These are phyloP conservation scores for Halophytophthora batemanensis DNA, from an alignment of 352 stramenopile species.

Conservation along the genomic window DNA sequence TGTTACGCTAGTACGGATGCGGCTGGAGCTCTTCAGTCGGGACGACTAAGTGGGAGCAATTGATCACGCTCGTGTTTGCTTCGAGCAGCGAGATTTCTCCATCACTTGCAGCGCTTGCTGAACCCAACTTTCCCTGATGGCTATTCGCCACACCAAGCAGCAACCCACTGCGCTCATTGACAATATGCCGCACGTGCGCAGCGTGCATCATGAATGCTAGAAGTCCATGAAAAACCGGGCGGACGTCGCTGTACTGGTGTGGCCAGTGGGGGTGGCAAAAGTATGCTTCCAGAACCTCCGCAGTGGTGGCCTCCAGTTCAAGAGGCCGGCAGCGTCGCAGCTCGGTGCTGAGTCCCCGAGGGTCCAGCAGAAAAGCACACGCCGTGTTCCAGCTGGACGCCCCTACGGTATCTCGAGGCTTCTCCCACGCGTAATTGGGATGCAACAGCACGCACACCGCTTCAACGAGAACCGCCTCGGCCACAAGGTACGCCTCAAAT, in stretches of 20 bases:
- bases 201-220: conserved; percentile 43
- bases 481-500: conserved; percentile 64
- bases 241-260: conserved; percentile 22
- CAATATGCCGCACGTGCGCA: conserved; percentile 25
- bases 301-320: conserved; percentile 1
- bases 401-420: conserved; percentile 45
- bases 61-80: conserved; percentile 17
- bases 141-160: conserved; percentile 2
- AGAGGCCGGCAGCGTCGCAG: conserved; percentile 16
- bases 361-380: conserved; percentile 37
- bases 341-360: conserved; percentile 16
- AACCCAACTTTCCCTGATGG: not conserved
- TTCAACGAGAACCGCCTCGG: conserved; percentile 57
- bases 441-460: conserved; percentile 39
- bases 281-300: conserved; percentile 33
- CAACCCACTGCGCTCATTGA: conserved; percentile 24
- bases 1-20: not conserved
- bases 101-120: not conserved
- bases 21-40: not conserved
- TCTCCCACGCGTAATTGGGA: conserved; percentile 32
- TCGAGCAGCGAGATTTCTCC: conserved; percentile 4
- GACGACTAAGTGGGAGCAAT: conserved; percentile 1
- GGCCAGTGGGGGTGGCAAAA: conserved; percentile 34
- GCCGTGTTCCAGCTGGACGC: conserved; percentile 54
- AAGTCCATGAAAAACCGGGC: conserved; percentile 25